Evolutionary conservation across 371 early-diverging fungal species (phyloP).

Genomic region (Actinomortierella ambigua): DNA sequence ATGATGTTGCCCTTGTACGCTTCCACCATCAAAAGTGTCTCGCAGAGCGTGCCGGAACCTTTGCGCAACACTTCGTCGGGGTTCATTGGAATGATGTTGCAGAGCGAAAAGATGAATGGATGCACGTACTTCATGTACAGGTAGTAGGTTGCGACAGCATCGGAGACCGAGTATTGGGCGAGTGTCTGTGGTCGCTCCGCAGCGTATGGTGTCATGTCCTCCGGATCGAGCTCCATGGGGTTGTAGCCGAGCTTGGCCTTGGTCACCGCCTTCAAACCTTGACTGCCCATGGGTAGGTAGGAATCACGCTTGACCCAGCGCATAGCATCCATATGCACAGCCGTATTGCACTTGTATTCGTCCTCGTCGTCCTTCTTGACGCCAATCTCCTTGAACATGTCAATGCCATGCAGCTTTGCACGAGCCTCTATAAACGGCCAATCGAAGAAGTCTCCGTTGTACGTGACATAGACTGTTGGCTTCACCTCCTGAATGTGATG

Average conservation of each 20-base stretch:
- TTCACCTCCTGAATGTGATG: slow-evolving; percentile 87
- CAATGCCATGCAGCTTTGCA: slow-evolving; percentile 79
- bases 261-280: slow-evolving; percentile 97
- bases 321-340: slow-evolving; percentile 99
- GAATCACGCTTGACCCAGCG: slow-evolving; percentile 99
- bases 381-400: slow-evolving; percentile 90
- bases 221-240: slow-evolving; percentile 99
- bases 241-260: slow-evolving; percentile 98
- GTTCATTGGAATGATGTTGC: slow-evolving; percentile 98
- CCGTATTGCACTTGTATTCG: slow-evolving; percentile 88
- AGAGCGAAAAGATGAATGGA: slow-evolving; percentile 99
- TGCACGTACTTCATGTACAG: slow-evolving; percentile 99
- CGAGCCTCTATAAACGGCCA: slow-evolving; percentile 98
- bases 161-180: slow-evolving; percentile 99
- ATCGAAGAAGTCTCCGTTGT: slow-evolving; percentile 99
- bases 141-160: slow-evolving; percentile 99
- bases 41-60: slow-evolving; percentile 99
- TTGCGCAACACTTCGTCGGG: slow-evolving; percentile 97
- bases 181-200: slow-evolving; percentile 94
- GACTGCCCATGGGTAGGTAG: slow-evolving; percentile 98
- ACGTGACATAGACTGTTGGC: slow-evolving; percentile 97
- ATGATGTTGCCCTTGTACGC: slow-evolving; percentile 92
- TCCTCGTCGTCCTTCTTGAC: slow-evolving; percentile 82
- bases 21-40: slow-evolving; percentile 97
- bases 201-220: slow-evolving; percentile 98